These are phyloP conservation scores for Pseudogymnoascus sp. DNA, from an alignment of 2,329 filamentous ascomycete genomes.

Conservation along the genomic window DNA sequence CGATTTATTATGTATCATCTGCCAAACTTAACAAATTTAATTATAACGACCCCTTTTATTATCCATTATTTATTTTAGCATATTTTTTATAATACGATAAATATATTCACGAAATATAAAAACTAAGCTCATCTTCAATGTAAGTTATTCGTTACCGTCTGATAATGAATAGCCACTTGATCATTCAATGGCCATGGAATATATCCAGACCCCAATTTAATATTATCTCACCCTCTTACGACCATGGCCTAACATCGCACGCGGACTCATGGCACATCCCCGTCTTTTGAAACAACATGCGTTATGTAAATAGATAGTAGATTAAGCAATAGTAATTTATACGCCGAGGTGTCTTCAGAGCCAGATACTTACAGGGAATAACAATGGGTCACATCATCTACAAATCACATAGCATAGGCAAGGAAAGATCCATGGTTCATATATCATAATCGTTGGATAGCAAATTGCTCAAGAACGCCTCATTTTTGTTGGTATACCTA, in stretches of 20 bases:
- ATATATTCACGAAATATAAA: too few relatives aligned
- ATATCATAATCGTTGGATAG: slow-evolving; percentile 1
- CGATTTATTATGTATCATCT: too few relatives aligned
- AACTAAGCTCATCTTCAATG: not conserved
- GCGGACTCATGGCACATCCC: not conserved
- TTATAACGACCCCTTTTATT: too few relatives aligned
- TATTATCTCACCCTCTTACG: too few relatives aligned
- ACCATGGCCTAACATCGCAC: not conserved
- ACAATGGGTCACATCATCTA: not conserved
- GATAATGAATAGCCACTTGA: not conserved
- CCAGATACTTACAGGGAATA: not conserved
- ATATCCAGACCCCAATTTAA: not conserved
- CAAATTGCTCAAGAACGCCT: slow-evolving; percentile 11
- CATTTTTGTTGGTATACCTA: slow-evolving; percentile 10
- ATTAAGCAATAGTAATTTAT: not conserved
- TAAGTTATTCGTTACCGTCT: not conserved
- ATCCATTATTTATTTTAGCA: not conserved
- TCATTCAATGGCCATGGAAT: not conserved
- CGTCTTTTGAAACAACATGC: not conserved
- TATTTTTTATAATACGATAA: not conserved
- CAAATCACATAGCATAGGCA: not conserved
- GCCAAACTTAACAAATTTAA: too few relatives aligned
- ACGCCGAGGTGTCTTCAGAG: not conserved
- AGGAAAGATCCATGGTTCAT: not conserved
- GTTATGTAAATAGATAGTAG: not conserved